Evolutionary conservation across 2,329 filamentous ascomycete species (phyloP), one percentile per base, ranked within the genome.

Genomic region (Pseudodiploospora longispora): DNA sequence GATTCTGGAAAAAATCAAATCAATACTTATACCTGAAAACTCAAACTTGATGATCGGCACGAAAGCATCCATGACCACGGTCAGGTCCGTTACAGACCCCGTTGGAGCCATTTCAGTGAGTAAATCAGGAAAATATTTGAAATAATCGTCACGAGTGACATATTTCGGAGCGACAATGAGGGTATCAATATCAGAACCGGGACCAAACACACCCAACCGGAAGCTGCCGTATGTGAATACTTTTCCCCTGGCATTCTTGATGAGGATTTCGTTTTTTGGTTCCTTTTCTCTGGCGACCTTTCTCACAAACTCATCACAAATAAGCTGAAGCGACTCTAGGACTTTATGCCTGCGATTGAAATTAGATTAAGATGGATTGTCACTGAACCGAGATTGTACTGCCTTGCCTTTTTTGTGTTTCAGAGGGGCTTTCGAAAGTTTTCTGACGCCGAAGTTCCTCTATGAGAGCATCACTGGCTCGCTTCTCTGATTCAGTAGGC

Each of bases 21-120:
- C 93, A 60, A 98, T 94, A 62, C 87, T 93, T 61, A 98, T 94
- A 40, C 83, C 87, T 41, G 77, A 81, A 54, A 94, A 87, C 61
- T 95, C 87, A 58, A 97, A 87, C 63, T 96, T 97, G 71, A 98
- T 97, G 61, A 98, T 95, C 39, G 93, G 93, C 6, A 97, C 91
- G 58, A 87, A 95, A 4, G 91, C 88, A 58, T 95, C 91, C 39
- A 83, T 83, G 33, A 98, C 93, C 0, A 85, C 80, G 2, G 87
- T 83, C 56, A 96, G 74, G 60, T 94, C 87, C 48, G 85, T 84
- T 55, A 97, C 87, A 47, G 89, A 76, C n/a, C 82, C 85, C 33
- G 80, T 70, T 6, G 85, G 80, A 1, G 87, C 82, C 77, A 93
- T 83, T 52, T 83, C 75, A 54, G 83, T 70, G 40, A 98, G 78